Base-by-base conservation (phyloP, 2,329 filamentous ascomycete genomes). In the Macrophomina pseudophaseolina region DNA sequence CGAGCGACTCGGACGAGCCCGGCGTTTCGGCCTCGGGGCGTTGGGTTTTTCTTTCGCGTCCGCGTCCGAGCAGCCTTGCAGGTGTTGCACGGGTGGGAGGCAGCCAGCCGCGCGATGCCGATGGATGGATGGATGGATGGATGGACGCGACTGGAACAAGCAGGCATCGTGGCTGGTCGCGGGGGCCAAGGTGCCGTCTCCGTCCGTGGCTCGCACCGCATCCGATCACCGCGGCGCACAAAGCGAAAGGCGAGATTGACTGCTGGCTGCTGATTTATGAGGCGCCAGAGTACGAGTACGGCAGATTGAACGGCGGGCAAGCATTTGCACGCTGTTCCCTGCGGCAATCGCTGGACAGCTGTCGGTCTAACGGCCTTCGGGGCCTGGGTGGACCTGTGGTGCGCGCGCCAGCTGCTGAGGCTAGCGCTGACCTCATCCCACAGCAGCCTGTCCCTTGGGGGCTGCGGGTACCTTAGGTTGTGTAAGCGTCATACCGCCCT, bases 371-470 rank as follows among this genome's bases (percentile, higher is more conserved):
- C 58, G 42, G 30, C 40, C 30, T 18, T 32, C 28, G 28, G 38
- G 28, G 8, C 40, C 28, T 44, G 28, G 56, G 48, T 51, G 48
- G 48, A 30, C 18, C 11, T 44, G 42, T 44, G 42, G 42, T 44
- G 42, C 42, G 49, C 16, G 42, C 42, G 49, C 16, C 16, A 33
- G 52, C 52, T 38, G 52, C 52, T 9, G 40, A 48, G 56, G 28
- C 42, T 48, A 54, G 46, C 62, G 62, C 49, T 64, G 62, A 64
- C 49, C 49, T 64, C 62, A 64, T 63, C 59, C 33, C 59, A 63
- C n/a, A 38, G 59, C 11, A 30, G n/a, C 16, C 44, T 11, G 42
- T 44, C 42, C 42, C 42, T 44, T 44, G 35, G 12, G 38, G 32
- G 33, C n/a, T 18, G 42, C 59, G 30, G 5, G 54, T 60, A 49